Percentiles rank a stretch among this genome's conserved stretches.
These are phyloP conservation scores for Pisolithus thermaeus DNA, from an alignment of 1,284 basidiomycete species.

Conservation along the genomic window DNA sequence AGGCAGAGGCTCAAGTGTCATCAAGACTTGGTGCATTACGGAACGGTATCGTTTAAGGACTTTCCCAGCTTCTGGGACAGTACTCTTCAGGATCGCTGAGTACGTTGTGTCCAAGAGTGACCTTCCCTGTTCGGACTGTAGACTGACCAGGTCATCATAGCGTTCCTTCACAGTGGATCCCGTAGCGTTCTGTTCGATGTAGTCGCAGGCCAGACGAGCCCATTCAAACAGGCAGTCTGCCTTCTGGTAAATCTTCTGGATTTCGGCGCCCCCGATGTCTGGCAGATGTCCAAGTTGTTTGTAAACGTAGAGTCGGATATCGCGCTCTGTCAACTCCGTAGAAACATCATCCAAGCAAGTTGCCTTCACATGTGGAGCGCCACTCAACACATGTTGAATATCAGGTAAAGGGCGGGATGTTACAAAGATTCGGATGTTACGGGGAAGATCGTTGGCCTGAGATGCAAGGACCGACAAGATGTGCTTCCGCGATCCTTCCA, in stretches of 20 bases:
- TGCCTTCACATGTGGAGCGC: neutral
- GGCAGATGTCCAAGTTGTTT: neutral
- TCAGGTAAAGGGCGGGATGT: neutral
- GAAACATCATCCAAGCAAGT: neutral
- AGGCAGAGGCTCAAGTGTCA: no score
- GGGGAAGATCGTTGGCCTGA: no score
- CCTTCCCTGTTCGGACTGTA: no score
- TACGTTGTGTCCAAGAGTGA: no score
- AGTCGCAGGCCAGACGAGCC: constrained; percentile 3
- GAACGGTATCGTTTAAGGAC: no score
- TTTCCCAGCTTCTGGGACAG: no score
- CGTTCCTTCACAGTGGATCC: neutral
- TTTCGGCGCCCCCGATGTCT: neutral
- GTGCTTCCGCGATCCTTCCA: no score
- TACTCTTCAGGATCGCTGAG: no score
- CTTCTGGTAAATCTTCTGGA: neutral
- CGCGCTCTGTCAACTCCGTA: neutral
- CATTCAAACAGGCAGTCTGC: constrained; percentile 5
- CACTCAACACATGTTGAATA: neutral
- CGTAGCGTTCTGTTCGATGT: neutral
- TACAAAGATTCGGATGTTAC: no score
- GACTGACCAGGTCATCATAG: neutral
- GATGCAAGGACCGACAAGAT: no score
- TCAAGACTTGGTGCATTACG: no score
- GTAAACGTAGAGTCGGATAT: neutral